Percentiles rank a stretch among this genome's conserved stretches.
Conservation (phyloP, 805 yeast species). For the Citeromyces matritensis region DNA sequence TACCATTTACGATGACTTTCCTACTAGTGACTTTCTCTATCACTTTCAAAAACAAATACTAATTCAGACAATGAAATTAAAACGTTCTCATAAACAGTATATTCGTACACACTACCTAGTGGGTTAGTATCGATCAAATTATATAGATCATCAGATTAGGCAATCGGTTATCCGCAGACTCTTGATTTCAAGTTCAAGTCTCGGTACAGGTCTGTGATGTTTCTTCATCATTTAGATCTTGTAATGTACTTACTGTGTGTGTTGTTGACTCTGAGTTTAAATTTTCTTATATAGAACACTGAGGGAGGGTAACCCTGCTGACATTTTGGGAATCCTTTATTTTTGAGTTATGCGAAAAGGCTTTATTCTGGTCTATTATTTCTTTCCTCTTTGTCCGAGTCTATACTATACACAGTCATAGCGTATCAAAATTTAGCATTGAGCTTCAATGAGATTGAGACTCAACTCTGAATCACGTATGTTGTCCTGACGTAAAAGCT, state of each 20-base stretch:
- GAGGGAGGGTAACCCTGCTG: neutral
- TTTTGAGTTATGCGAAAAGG: neutral
- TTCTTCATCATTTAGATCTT: conserved; percentile 21
- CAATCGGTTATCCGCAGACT: conserved; percentile 18
- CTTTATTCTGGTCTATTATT: neutral
- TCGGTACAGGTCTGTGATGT: conserved; percentile 51
- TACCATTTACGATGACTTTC: too few relatives aligned
- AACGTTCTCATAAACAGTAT: too few relatives aligned
- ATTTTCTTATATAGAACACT: neutral
- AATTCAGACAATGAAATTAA: too few relatives aligned
- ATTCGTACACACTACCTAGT: conserved; percentile 3
- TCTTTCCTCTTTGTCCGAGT: too few relatives aligned
- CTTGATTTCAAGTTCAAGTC: conserved; percentile 4
- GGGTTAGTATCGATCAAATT: conserved; percentile 11
- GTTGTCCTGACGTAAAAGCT: too few relatives aligned
- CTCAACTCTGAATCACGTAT: too few relatives aligned
- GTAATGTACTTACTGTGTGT: neutral
- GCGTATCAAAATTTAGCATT: neutral
- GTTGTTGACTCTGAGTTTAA: neutral
- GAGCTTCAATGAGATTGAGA: too few relatives aligned
- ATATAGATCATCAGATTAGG: conserved; percentile 12
- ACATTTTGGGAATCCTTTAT: neutral
- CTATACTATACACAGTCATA: neutral
- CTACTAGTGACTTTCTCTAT: too few relatives aligned
- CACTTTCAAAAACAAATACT: too few relatives aligned